Base-by-base conservation (phyloP, 768 basidiomycete species). In the Pholiota molesta region DNA sequence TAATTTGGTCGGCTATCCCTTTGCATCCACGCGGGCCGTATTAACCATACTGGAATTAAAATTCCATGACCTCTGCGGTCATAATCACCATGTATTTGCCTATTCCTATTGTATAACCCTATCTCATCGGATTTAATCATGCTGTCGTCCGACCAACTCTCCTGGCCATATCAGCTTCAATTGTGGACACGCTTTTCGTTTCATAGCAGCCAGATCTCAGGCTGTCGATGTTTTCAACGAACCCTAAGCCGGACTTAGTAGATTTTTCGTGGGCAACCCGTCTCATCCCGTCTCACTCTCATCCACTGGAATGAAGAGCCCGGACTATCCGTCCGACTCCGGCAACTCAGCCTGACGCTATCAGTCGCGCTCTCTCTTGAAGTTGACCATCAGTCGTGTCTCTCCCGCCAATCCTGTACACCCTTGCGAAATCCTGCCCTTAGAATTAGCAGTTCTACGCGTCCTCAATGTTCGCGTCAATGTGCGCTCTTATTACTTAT, bases 31-130 rank as follows among this genome's bases (percentile, higher is more conserved):
- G 23, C 17, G 33, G 49, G 19, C 33, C 33, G 35, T 49, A 57
- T 14, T 31, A 39, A 19, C 44, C 44, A 8, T 44, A 8, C 29
- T 58, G 45, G 57, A 35, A 21, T 33, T 26, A 49, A 35, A 35
- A 35, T 39, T 40, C 57, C 29, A 44, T 53, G 44, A 52, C 39
- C 26, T n/a, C 7, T 37, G n/a, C 28, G 26, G 52, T 53, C 40
- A 28, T 47, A 40, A 55, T 55, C 17, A 14, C 33, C 53, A 55
- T 55, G 53, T 55, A 55, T 23, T 42, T 42, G 59, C 29, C 52
- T 47, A 31, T 60, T 55, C 59, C 59, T 13, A 54, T 54, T 60
- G 51, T 51, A 35, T 45, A 26, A 45, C 49, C 45, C 28, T 44
- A 59, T 28, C 59, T 28, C 52, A 53, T 54, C 59, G 59, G 59